Evolutionary conservation across 495 filamentous ascomycete species (phyloP).

Genomic region (Haplographium delicatum): DNA sequence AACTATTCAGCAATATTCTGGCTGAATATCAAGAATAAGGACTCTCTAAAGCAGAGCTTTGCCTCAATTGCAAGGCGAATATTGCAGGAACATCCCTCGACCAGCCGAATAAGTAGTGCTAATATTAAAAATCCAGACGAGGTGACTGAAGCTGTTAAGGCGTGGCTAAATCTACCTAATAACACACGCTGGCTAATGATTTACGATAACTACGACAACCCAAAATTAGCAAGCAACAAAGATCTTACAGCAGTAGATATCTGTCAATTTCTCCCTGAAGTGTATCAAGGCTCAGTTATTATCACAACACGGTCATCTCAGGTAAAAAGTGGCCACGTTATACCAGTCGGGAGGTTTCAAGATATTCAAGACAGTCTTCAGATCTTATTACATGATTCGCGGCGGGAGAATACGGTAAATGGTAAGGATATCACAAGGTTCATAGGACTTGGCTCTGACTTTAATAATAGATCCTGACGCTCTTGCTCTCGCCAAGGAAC

Average conservation of each 20-base stretch:
- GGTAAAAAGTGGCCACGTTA: constrained; percentile 26
- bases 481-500: constrained; percentile 18
- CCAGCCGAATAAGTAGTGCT: constrained; percentile 12
- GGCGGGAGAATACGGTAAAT: constrained; percentile 19
- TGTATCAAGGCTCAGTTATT: constrained; percentile 33
- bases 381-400: constrained; percentile 30
- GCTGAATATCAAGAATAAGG: not conserved
- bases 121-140: constrained; percentile 18
- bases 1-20: not conserved
- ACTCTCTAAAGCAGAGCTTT: too few species aligned
- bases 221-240: constrained; percentile 13
- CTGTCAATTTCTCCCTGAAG: constrained; percentile 29
- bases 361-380: constrained; percentile 28
- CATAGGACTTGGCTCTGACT: not conserved
- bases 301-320: constrained; percentile 35
- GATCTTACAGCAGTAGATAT: constrained; percentile 26
- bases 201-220: too few species aligned
- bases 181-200: too few species aligned
- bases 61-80: constrained; percentile 27
- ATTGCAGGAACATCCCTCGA: constrained; percentile 21
- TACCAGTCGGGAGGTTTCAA: constrained; percentile 29
- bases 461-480: constrained; percentile 23
- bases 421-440: constrained; percentile 10
- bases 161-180: constrained; percentile 34
- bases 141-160: constrained; percentile 26